Conservation (phyloP, 768 basidiomycete species). For the Erythrobasidium yunnanense region DNA sequence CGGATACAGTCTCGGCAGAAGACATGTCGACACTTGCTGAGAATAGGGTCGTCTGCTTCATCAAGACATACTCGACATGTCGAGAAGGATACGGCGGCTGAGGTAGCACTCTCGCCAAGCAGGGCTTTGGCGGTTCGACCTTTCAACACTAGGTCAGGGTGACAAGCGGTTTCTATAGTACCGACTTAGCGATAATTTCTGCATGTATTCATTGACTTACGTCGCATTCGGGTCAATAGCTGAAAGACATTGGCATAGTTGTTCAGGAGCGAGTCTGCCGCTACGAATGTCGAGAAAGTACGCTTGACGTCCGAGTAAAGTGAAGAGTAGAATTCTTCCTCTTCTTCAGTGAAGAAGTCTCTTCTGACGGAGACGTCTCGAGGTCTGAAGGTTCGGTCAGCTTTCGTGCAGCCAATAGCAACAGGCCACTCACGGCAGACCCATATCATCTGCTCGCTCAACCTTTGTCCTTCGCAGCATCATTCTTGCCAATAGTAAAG, state of each 20-base stretch:
- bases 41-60: constrained; percentile 90
- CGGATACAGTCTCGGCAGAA: constrained; percentile 84
- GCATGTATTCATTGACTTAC: too few species aligned
- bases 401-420: background rate
- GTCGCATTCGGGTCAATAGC: constrained; percentile 77
- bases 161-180: constrained; percentile 42
- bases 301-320: constrained; percentile 87
- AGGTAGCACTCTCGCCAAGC: constrained; percentile 46
- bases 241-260: constrained; percentile 64
- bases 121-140: constrained; percentile 61
- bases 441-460: constrained; percentile 91
- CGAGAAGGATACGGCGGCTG: constrained; percentile 28
- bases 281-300: constrained; percentile 77
- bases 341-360: constrained; percentile 91
- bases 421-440: constrained; percentile 50
- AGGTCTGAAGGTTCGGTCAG: constrained; percentile 44
- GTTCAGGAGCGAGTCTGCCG: constrained; percentile 58
- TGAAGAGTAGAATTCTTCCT: constrained; percentile 57
- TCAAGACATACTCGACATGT: constrained; percentile 88
- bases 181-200: too few species aligned
- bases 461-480: constrained; percentile 67
- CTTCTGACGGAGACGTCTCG: constrained; percentile 74
- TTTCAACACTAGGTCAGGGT: constrained; percentile 79
- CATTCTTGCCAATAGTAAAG: constrained; percentile 77
- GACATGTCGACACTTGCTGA: constrained; percentile 81